Conservation (phyloP, 352 stramenopile species). For the Phytophthora europaea region DNA sequence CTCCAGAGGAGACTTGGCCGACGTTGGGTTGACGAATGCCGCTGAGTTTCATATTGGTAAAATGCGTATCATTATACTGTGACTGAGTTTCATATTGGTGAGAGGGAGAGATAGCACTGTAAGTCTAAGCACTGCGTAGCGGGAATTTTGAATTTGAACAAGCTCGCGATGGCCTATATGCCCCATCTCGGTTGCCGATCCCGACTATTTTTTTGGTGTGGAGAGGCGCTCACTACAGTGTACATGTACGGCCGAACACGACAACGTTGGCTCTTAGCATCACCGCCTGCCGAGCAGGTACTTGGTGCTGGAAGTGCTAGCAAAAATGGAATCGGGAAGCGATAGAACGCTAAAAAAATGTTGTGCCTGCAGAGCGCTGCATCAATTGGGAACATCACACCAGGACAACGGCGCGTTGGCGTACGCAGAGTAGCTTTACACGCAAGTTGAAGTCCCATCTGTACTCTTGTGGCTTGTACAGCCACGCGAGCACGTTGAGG, state of each 20-base stretch:
- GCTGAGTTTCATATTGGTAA: neutral
- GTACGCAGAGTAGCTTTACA: too few species aligned
- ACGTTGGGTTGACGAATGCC: neutral
- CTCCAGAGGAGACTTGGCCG: neutral
- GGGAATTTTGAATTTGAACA: neutral
- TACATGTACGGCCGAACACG: neutral
- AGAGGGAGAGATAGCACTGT: neutral
- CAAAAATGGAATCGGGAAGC: too few species aligned
- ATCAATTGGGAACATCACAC: too few species aligned
- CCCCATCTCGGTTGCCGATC: conserved; percentile 4
- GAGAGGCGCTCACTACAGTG: neutral
- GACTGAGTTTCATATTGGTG: neutral
- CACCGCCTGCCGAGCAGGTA: too few species aligned
- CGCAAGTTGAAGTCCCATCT: too few species aligned
- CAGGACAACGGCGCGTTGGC: too few species aligned
- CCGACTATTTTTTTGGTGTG: neutral
- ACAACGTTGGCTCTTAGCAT: neutral
- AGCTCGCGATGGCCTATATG: neutral
- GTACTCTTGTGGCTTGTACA: too few species aligned
- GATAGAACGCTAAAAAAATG: too few species aligned
- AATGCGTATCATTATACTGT: neutral
- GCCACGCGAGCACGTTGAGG: too few species aligned
- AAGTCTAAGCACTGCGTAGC: neutral
- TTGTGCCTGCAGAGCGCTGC: too few species aligned
- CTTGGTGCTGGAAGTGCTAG: too few species aligned